Base-by-base conservation (phyloP, 2,329 filamentous ascomycete genomes). In the Fonsecaea monophora region DNA sequence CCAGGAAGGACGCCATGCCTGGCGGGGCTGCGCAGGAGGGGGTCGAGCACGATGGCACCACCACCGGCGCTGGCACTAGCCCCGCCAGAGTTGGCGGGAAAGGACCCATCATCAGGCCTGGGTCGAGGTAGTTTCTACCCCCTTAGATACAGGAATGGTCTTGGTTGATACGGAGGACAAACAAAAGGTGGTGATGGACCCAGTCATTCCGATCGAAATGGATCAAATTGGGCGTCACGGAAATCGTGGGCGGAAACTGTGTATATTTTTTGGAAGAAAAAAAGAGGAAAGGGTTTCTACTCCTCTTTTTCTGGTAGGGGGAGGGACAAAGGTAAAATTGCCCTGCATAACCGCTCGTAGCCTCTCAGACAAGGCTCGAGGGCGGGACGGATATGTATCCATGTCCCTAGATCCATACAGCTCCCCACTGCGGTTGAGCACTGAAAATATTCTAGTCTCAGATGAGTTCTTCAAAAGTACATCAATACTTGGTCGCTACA, bases 1-100 rank as follows among this genome's bases (percentile, higher is more conserved):
- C 25, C 12, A 60, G 57, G 40, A 60, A 60, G 15, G 42, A 60
- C 18, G 57, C 32, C 57, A 32, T 42, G 30, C 57, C 57, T 13
- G 56, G 56, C 12, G 40, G 13, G 0, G 56, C 56, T 8, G 56
- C 25, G 38, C 35, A 25, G 38, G 35, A 25, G 21, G 56, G 45
- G 21, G 37, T 45, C 32, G 37, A 59, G 38, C n/a, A n/a, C n/a
- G n/a, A n/a, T n/a, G 9, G 30, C 4, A 13, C 35, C 25, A 2
- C 25, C 25, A 25, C 25, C 25, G 2, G 25, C 25, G 25, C 25
- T 25, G 25, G 25, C 25, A 25, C 25, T 7, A 13, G 35, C 35
- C 9, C 35, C 9, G 35, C 9, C 8, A 38, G 9, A 18, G 21
- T 2, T 4, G 42, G 42, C 13, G 40, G 57, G 10, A 50, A 18